Percentiles rank a stretch among this genome's conserved stretches.
These are phyloP conservation scores for Metarhizium rileyi DNA, from an alignment of 2,329 filamentous ascomycete genomes.

Conservation along the genomic window DNA sequence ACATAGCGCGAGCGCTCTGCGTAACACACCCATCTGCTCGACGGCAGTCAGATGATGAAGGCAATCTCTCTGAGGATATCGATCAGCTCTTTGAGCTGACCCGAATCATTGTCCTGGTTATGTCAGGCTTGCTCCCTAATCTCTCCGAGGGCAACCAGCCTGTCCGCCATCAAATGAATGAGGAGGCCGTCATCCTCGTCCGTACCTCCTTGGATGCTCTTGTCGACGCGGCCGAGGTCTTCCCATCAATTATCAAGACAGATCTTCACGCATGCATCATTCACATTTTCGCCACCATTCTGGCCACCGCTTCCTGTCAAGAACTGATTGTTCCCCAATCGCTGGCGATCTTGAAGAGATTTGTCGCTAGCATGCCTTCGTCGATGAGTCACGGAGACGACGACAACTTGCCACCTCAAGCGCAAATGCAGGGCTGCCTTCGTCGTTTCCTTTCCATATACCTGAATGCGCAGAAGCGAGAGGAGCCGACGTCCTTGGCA, in stretches of 20 bases:
- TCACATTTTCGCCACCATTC: conserved; percentile 89
- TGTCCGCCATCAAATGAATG: conserved; percentile 69
- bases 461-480: conserved; percentile 64
- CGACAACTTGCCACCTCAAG: conserved; percentile 41
- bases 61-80: conserved; percentile 87
- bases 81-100: conserved; percentile 97
- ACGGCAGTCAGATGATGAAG: conserved; percentile 44
- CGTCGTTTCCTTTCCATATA: conserved; percentile 76
- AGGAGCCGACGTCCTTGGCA: conserved; percentile 63
- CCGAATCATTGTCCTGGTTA: conserved; percentile 86
- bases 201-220: conserved; percentile 74
- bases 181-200: conserved; percentile 76
- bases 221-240: conserved; percentile 90
- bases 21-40: conserved; percentile 85
- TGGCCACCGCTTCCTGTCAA: conserved; percentile 77
- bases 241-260: conserved; percentile 91
- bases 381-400: conserved; percentile 28
- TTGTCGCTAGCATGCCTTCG: conserved; percentile 64
- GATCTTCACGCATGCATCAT: conserved; percentile 94
- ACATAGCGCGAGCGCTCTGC: conserved; percentile 84
- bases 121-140: conserved; percentile 80
- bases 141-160: conserved; percentile 56
- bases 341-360: conserved; percentile 83
- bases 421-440: conserved; percentile 73
- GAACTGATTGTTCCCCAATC: conserved; percentile 81